Conservation (phyloP, 805 yeast genomes). For the Wickerhamiella shivajii region DNA sequence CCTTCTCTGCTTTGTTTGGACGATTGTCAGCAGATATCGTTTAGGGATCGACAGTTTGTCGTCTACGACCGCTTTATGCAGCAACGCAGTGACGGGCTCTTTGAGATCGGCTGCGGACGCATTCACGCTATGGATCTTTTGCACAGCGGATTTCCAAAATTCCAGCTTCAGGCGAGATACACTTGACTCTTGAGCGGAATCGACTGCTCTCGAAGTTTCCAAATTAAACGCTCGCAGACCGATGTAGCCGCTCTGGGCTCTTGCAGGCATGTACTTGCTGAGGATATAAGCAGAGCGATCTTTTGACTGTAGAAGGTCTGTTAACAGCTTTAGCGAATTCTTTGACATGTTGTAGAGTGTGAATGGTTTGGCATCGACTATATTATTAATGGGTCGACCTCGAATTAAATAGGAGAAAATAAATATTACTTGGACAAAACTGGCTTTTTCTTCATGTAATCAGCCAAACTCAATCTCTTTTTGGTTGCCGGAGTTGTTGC, state of each 20-base stretch:
- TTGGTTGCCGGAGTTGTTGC: slow-evolving; percentile 23
- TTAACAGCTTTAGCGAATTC: neutral
- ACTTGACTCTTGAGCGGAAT: slow-evolving; percentile 25
- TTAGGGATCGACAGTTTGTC: slow-evolving; percentile 38
- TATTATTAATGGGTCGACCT: too few species aligned
- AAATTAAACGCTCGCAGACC: slow-evolving; percentile 54
- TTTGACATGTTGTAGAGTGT: too few species aligned
- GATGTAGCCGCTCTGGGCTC: slow-evolving; percentile 42
- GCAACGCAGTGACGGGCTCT: slow-evolving; percentile 43
- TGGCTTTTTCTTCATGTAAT: slow-evolving; percentile 45
- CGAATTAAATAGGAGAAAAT: too few species aligned
- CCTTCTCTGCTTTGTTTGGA: slow-evolving; percentile 44
- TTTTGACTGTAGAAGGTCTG: slow-evolving; percentile 27
- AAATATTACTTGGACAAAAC: too few species aligned
- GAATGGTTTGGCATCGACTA: too few species aligned
- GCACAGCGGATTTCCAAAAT: slow-evolving; percentile 57
- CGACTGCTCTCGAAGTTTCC: slow-evolving; percentile 42
- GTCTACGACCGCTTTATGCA: slow-evolving; percentile 35
- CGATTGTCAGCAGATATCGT: slow-evolving; percentile 40
- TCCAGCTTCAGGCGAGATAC: slow-evolving; percentile 39
- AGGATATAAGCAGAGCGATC: slow-evolving; percentile 55
- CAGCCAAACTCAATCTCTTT: slow-evolving; percentile 60
- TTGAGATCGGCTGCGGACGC: slow-evolving; percentile 15
- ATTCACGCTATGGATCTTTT: slow-evolving; percentile 28
- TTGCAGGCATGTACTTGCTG: slow-evolving; percentile 50